Base-by-base conservation (phyloP, 345 rosid genomes). In the Salix caprea region DNA sequence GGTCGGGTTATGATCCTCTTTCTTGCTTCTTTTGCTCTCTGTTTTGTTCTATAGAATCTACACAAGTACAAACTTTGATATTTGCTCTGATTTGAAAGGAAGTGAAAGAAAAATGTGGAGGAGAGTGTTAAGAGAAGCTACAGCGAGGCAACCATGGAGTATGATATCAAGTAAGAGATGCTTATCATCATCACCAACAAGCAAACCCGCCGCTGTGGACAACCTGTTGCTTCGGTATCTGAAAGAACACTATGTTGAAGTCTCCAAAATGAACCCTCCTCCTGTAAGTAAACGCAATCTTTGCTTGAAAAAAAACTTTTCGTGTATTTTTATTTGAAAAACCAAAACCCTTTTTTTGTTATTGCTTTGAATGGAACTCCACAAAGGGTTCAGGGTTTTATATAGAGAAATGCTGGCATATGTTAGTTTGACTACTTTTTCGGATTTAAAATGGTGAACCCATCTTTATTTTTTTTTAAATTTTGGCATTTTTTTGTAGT, bases 211-310 rank as follows among this genome's bases (percentile, higher is more conserved):
- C 36, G 92, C 91, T 68, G 90, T 94, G 8, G 85, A 90, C 77
- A 90, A 94, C 50, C 83, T 92, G 79, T 76, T 94, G 75, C 94
- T 92, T 58, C 97, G 97, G 67, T 91, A 97, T 73, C 95, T 94
- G 78, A 92, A 87, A 84, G 97, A 94, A n/a, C 98, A 94, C 89
- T 91, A 90, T 82, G 84, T 85, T 2, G 94, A 94, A 85, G 90
- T 88, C 78, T 87, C 94, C 81, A 91, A 86, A 80, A 91, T 91
- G 99, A 90, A 87, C 40, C 97, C 97, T 85, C 99, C 99, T 71
- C 99, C 97, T 16, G 98, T 94, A 83, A 76, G 42, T 28, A 9
- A 14, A 37, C 44, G 3, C 11, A 21, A 21, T 23, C 40, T 21
- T n/a, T 32, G 2, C 19, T 39, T 60, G 37, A 5, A 42, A 28